Evolutionary conservation across 176 grass and related monocot species (phyloP).

Genomic region (Juncus effusus): DNA sequence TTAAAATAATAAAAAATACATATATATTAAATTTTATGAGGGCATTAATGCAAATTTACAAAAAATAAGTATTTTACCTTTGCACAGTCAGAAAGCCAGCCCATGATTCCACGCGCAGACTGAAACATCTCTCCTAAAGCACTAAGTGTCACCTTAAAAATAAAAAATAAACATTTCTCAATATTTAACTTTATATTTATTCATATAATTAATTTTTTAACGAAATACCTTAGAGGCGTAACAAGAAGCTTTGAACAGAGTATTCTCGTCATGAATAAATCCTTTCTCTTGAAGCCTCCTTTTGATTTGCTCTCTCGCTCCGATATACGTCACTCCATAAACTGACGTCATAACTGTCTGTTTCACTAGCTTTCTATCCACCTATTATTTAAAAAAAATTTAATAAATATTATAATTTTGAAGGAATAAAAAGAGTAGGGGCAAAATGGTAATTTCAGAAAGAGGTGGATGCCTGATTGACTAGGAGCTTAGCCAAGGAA

Average conservation of each 20-base stretch:
- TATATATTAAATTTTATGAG: constrained; percentile 17
- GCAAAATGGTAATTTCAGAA: background rate
- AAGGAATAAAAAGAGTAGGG: background rate
- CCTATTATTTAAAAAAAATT: constrained; percentile 35
- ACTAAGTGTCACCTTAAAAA: constrained; percentile 70
- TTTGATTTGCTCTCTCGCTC: constrained; percentile 85
- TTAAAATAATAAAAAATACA: constrained; percentile 23
- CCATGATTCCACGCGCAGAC: constrained; percentile 87
- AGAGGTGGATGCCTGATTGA: constrained; percentile 67
- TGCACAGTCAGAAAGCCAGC: constrained; percentile 87
- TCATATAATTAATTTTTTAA: background rate
- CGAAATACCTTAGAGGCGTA: constrained; percentile 68
- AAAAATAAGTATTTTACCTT: constrained; percentile 48
- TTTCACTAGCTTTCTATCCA: constrained; percentile 98
- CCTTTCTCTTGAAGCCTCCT: constrained; percentile 92
- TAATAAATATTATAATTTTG: too few species aligned
- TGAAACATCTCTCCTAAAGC: constrained; percentile 96
- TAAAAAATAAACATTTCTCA: constrained; percentile 12
- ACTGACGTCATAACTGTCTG: constrained; percentile 99
- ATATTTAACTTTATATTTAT: too few species aligned
- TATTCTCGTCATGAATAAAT: constrained; percentile 63
- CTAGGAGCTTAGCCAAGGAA: constrained; percentile 72
- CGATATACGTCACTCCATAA: constrained; percentile 94
- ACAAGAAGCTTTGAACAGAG: constrained; percentile 65
- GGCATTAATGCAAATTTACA: constrained; percentile 13